Base-by-base conservation (phyloP, 306 rosid genomes). In the Begonia peltatifolia region DNA sequence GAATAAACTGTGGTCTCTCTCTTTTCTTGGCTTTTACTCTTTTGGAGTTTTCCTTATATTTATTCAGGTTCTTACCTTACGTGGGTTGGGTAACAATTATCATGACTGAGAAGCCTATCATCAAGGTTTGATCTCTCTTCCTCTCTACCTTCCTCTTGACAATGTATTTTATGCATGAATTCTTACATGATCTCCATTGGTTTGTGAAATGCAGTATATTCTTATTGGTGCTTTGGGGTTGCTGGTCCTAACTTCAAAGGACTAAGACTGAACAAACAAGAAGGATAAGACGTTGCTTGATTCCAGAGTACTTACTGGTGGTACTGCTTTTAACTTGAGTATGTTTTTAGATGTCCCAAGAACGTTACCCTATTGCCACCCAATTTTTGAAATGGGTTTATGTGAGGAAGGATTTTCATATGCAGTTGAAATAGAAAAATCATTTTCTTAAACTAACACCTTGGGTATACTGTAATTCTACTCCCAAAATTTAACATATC, bases 51-150 rank as follows among this genome's bases (percentile, higher is more conserved):
- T 30, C 0, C 38, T 30, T 7, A 0, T 1, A 5, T 30, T 30
- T 57, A 61, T 70, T 54, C 95, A 84, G 97, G 71, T 84, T 84
- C 67, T 75, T 89, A 63, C 97, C 97, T 23, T 84, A 84, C 52
- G 97, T 84, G 35, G 95, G 97, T 50, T 84, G 97, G 97, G 95
- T 82, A 52, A 89, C 97, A 8, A 84, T 89, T 62, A 76, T 89
- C 60, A 84, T 89, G 97, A 89, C 97, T 2, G 97, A 89, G 56
- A 84, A 82, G 68, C 95, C 97, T 35, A 82, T 89, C 47, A 82
- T 89, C 62, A 89, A 89, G 97, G 97, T 88, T 53, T 51, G 82
- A 64, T 53, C 8, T 15, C 41, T 9, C 18, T 1, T 52, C 56
- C 7, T 63, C 48, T 69, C 10, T 59, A 10, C 6, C 48, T 44